Evolutionary conservation across 768 basidiomycete species (phyloP).

Genomic region (Galerina sulciceps): DNA sequence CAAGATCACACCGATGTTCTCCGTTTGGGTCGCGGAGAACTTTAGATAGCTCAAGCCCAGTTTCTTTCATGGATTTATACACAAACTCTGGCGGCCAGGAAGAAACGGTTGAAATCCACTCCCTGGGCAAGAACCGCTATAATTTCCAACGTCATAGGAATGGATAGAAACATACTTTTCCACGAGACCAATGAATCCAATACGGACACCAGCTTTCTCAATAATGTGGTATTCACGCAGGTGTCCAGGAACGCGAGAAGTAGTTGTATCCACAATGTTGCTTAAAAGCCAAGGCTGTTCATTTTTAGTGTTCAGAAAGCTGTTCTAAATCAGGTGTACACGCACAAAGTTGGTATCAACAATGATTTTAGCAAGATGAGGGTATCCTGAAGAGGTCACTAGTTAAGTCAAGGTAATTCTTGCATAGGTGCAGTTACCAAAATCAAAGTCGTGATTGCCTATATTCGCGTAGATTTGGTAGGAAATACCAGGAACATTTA

Average conservation of each 20-base stretch:
- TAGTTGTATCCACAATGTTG: conserved; percentile 78
- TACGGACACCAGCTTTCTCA: conserved; percentile 68
- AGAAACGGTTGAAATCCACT: conserved; percentile 88
- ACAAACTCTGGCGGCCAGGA: conserved; percentile 85
- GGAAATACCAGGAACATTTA: neutral
- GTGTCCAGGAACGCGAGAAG: conserved; percentile 61
- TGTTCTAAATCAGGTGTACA: conserved; percentile 8
- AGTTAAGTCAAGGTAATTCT: neutral
- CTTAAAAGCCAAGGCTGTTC: conserved; percentile 86
- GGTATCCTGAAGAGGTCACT: conserved; percentile 25
- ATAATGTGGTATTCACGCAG: conserved; percentile 67
- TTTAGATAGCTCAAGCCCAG: conserved; percentile 73
- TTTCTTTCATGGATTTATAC: conserved; percentile 76
- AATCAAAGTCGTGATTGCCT: conserved; percentile 96
- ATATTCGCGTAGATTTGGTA: neutral
- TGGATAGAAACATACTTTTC: conserved; percentile 60
- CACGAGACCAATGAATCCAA: conserved; percentile 87
- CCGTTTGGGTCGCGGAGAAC: conserved; percentile 73
- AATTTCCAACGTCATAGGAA: neutral
- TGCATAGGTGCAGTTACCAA: conserved; percentile 46
- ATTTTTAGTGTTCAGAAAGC: neutral
- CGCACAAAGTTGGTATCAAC: conserved; percentile 76
- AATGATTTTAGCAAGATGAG: conserved; percentile 60
- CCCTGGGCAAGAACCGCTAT: conserved; percentile 44
- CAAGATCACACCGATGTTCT: conserved; percentile 73